A percentile compares a stretch with the other conserved stretches of the same genome.
phyloP scores from a whole-genome alignment of 192 early-diverging fungal genomes.

The Coemansia sp. region DNA sequence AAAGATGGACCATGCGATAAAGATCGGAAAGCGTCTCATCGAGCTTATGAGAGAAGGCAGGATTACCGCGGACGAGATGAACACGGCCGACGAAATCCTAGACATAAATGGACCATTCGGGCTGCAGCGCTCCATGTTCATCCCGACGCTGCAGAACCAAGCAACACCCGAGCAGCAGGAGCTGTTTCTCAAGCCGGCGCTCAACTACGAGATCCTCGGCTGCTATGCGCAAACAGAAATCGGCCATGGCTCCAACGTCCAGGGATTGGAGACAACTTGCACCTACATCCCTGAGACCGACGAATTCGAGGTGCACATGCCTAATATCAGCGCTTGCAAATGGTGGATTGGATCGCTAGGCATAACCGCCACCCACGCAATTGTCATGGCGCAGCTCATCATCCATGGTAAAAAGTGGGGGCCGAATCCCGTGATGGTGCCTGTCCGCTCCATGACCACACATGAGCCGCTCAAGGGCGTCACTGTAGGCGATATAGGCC shows the following conservation, averaged over 20 bases:
- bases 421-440: constrained; percentile 78
- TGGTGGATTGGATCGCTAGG: constrained; percentile 89
- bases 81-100: constrained; percentile 61
- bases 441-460: constrained; percentile 70
- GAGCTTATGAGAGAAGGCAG: constrained; percentile 56
- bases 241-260: constrained; percentile 68
- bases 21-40: constrained; percentile 63
- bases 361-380: constrained; percentile 75
- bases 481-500: constrained; percentile 84
- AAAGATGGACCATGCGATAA: constrained; percentile 60
- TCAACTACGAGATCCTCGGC: constrained; percentile 74
- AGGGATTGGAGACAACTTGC: constrained; percentile 86
- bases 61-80: constrained; percentile 32
- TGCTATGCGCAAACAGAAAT: constrained; percentile 88
- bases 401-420: constrained; percentile 73
- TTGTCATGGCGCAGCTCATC: constrained; percentile 81
- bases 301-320: constrained; percentile 84
- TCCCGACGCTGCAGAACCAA: constrained; percentile 73
- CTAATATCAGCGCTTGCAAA: constrained; percentile 73
- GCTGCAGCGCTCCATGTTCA: constrained; percentile 81
- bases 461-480: constrained; percentile 75
- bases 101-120: constrained; percentile 57
- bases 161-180: constrained; percentile 76
- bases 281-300: constrained; percentile 79
- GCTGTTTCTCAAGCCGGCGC: constrained; percentile 70